phyloP scores from a whole-genome alignment of 257 asterid genomes.

The Fraxinus quadrangulata region DNA sequence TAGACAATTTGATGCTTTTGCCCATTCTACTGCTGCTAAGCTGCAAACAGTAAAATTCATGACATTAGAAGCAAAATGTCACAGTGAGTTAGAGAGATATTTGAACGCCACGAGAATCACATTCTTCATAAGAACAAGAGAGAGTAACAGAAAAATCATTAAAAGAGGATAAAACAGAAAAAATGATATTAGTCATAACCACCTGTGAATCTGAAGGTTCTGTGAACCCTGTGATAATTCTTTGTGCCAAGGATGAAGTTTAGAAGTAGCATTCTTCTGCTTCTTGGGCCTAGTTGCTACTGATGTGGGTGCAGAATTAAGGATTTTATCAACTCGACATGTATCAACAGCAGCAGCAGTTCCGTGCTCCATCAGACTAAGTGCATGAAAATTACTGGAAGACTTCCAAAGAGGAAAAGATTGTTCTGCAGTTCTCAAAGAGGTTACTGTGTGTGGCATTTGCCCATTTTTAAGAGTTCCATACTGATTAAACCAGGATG shows the following conservation, averaged over 20 bases:
- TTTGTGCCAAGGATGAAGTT: conserved; percentile 64
- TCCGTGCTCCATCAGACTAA: conserved; percentile 38
- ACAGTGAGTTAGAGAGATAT: not conserved
- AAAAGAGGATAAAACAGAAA: not conserved
- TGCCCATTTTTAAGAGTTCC: conserved; percentile 65
- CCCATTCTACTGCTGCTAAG: conserved; percentile 67
- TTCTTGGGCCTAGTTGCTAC: conserved; percentile 48
- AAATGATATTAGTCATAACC: conserved; percentile 14
- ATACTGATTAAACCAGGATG: conserved; percentile 78
- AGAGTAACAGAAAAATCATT: not conserved
- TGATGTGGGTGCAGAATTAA: conserved; percentile 37
- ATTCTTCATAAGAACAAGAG: not conserved
- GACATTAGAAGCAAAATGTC: conserved; percentile 27
- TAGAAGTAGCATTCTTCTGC: conserved; percentile 53
- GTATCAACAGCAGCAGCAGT: conserved; percentile 20
- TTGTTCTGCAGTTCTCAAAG: conserved; percentile 43
- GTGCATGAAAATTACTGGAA: conserved; percentile 39
- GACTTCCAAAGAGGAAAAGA: conserved; percentile 43
- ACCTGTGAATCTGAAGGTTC: conserved; percentile 53
- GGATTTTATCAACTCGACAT: conserved; percentile 33
- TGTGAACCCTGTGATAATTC: conserved; percentile 51
- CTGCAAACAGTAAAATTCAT: conserved; percentile 46
- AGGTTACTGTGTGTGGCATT: conserved; percentile 36
- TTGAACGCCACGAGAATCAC: not conserved
- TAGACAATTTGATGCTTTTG: conserved; percentile 51